Evolutionary conservation across 2,329 filamentous ascomycete species (phyloP), one percentile per base, ranked within the genome.

Genomic region (Microcyclosporella mali): DNA sequence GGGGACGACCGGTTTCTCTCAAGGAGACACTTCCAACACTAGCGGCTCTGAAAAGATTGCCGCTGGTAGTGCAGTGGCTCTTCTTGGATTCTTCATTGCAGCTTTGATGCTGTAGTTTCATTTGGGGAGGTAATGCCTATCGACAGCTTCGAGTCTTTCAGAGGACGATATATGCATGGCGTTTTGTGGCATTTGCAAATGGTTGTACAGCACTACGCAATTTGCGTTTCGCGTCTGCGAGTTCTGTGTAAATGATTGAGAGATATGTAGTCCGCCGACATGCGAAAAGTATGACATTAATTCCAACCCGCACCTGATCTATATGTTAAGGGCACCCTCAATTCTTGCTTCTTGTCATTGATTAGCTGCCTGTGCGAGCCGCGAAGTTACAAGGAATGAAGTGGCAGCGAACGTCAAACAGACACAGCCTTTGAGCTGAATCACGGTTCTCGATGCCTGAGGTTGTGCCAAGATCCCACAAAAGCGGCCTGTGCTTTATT

Each of bases 81-180:
- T 66, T 41, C 45, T 66, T 30, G 63, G 62, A 17, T 65, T 65
- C 47, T 61, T 66, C 39, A 56, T 58, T 35, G 62, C 60, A 15
- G 61, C 61, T 30, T 47, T 66, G 49, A 56, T 65, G 56, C 40
- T 65, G 16, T 66, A 46, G 49, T 36, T 37, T 33, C 27, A 37
- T 17, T 32, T 37, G 36, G 28, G 29, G 32, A 41, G 17, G 29
- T 47, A 47, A 50, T 43, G 46, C 49, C 46, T 9, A 25, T 40
- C 28, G 29, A 50, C 41, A 46, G 46, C 44, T 47, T 46, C 41
- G 43, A 41, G 42, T 52, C 50, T 41, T 44, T 50, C 16, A 41
- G 9, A 4, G 21, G 21, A 25, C 21, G 9, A 6, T 25, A n/a
- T n/a, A 33, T 36, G 40, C 28, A 35, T 17, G 36, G 40, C 37